Evolutionary conservation across 164 flowering plant species (phyloP).

Genomic region (Annona squamosa): DNA sequence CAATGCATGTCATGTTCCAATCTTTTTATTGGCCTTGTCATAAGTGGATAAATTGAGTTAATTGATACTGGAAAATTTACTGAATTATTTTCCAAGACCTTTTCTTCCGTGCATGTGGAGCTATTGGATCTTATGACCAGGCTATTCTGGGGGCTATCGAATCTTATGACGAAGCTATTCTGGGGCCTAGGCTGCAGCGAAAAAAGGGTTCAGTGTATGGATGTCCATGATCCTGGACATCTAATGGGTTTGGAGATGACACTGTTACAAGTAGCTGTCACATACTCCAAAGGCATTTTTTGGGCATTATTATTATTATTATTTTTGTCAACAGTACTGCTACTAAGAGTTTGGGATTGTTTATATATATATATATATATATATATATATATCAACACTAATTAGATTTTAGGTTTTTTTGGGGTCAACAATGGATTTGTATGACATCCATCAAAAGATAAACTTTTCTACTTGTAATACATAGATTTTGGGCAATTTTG

Average conservation of each 20-base stretch:
- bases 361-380: too few species aligned
- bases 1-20: not conserved
- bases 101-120: not conserved
- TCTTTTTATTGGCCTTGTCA: not conserved
- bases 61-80: not conserved
- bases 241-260: not conserved
- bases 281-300: too few species aligned
- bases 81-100: not conserved
- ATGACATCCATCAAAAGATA: not conserved
- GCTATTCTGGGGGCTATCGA: not conserved
- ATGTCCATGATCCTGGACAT: not conserved
- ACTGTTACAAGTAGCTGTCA: not conserved
- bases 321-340: too few species aligned
- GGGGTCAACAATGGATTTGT: not conserved
- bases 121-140: not conserved
- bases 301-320: too few species aligned
- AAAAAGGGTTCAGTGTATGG: not conserved
- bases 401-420: too few species aligned
- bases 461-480: not conserved
- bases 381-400: too few species aligned
- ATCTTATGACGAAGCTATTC: not conserved
- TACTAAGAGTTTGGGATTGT: too few species aligned
- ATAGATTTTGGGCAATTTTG: not conserved
- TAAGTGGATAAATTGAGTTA: not conserved
- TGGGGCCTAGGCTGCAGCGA: not conserved